phyloP scores from a whole-genome alignment of 495 filamentous ascomycete genomes.

The Neurospora sp. region DNA sequence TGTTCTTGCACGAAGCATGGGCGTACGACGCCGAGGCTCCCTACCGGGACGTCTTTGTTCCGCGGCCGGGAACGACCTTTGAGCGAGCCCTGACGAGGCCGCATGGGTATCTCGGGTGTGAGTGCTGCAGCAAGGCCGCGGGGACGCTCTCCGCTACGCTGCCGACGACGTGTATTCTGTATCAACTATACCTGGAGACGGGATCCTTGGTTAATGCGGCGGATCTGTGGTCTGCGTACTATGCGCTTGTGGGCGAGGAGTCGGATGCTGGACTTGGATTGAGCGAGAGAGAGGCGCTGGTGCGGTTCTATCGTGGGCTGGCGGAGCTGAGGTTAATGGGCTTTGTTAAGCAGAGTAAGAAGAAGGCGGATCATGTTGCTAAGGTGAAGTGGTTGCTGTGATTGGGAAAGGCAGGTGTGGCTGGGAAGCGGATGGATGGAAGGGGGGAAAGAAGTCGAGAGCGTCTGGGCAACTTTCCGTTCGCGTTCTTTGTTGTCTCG shows the following conservation, averaged over 20 bases:
- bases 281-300: constrained; percentile 45
- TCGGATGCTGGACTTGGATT: constrained; percentile 17
- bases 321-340: constrained; percentile 80
- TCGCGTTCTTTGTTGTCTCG: neutral
- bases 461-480: neutral
- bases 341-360: constrained; percentile 79
- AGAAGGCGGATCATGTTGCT: constrained; percentile 82
- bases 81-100: constrained; percentile 73
- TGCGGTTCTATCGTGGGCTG: constrained; percentile 70
- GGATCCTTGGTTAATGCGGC: constrained; percentile 78
- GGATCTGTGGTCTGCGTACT: constrained; percentile 85
- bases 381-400: constrained; percentile 49
- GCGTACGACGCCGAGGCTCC: constrained; percentile 74
- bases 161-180: constrained; percentile 72
- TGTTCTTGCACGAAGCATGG: constrained; percentile 73
- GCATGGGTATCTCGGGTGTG: constrained; percentile 75
- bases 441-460: neutral
- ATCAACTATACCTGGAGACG: constrained; percentile 85
- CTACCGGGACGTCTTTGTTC: constrained; percentile 71
- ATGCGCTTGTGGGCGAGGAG: constrained; percentile 60
- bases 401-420: neutral
- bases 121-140: constrained; percentile 43
- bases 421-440: neutral
- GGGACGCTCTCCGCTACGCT: constrained; percentile 49
- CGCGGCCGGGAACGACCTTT: constrained; percentile 64